phyloP scores from a whole-genome alignment of 345 rosid species.

The Syzygium aqueum region DNA sequence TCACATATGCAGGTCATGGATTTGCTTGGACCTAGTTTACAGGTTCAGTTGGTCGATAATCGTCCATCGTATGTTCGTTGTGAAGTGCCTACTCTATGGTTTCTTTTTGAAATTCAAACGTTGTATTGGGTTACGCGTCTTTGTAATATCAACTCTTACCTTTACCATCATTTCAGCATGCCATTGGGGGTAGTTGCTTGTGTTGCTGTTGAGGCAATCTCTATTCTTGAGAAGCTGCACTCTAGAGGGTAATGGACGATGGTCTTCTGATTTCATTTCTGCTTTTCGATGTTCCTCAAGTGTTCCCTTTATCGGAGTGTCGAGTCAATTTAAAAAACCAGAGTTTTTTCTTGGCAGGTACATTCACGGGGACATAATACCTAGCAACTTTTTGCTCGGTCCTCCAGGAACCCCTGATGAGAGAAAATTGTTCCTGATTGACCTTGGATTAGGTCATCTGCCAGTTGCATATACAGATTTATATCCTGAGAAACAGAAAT shows the following conservation, averaged over 20 bases:
- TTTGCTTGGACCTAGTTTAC: constrained; percentile 82
- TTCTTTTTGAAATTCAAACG: not conserved
- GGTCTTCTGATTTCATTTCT: not conserved
- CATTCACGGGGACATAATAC: constrained; percentile 2
- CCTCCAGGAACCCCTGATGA: not conserved
- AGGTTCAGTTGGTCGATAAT: constrained; percentile 74
- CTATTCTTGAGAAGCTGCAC: constrained; percentile 87
- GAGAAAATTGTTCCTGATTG: constrained; percentile 2
- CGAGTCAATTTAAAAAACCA: not conserved
- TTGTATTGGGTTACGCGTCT: not conserved
- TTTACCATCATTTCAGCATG: constrained; percentile 35
- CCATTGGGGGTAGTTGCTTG: constrained; percentile 85
- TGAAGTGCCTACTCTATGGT: not conserved
- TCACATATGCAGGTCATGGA: constrained; percentile 66
- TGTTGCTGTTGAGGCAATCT: constrained; percentile 89
- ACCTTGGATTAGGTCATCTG: constrained; percentile 1
- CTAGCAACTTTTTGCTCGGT: constrained; percentile 2
- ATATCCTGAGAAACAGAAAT: not conserved
- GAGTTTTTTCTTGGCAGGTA: not conserved
- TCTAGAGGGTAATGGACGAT: constrained; percentile 51
- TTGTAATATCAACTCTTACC: not conserved
- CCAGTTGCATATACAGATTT: not conserved
- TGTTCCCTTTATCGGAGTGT: not conserved
- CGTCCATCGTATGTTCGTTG: constrained; percentile 40
- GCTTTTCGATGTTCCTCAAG: not conserved